Percentiles rank a stretch among this genome's conserved stretches.
These are phyloP conservation scores for Cyclocybe aegerita DNA, from an alignment of 768 basidiomycete genomes.

Conservation along the genomic window DNA sequence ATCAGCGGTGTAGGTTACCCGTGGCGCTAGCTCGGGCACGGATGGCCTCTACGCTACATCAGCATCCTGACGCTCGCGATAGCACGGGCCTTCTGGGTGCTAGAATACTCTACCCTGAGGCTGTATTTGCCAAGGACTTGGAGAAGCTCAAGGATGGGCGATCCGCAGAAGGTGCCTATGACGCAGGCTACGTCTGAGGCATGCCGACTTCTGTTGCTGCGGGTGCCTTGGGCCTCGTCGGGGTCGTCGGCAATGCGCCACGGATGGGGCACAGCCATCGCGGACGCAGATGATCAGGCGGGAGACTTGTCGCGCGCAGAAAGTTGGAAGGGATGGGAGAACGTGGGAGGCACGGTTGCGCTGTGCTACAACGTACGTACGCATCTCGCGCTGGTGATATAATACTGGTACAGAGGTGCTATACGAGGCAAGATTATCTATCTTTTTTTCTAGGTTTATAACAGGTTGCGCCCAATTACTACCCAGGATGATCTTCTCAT, in stretches of 20 bases:
- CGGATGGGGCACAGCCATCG: slow-evolving; percentile 8
- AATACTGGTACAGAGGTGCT: too few relatives aligned
- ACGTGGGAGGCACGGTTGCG: slow-evolving; percentile 70
- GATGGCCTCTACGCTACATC: slow-evolving; percentile 23
- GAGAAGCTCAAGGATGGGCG: slow-evolving; percentile 61
- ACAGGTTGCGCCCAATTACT: slow-evolving; percentile 74
- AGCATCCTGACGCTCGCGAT: slow-evolving; percentile 46
- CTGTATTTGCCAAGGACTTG: slow-evolving; percentile 70
- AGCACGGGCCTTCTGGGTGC: slow-evolving; percentile 43
- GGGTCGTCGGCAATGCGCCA: slow-evolving; percentile 36
- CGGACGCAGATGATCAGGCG: slow-evolving; percentile 22
- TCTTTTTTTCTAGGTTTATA: background rate
- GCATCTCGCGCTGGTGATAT: background rate
- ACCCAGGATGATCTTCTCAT: slow-evolving; percentile 88
- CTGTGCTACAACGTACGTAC: slow-evolving; percentile 73
- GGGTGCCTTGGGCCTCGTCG: slow-evolving; percentile 62
- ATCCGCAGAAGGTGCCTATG: slow-evolving; percentile 76
- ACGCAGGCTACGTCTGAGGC: slow-evolving; percentile 56
- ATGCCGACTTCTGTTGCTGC: slow-evolving; percentile 68
- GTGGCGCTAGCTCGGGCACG: slow-evolving; percentile 6
- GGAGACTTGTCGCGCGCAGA: slow-evolving; percentile 20
- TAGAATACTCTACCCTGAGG: slow-evolving; percentile 59
- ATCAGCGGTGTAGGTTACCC: slow-evolving; percentile 45
- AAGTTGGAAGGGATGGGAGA: slow-evolving; percentile 45
- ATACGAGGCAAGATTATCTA: too few relatives aligned